Conservation (phyloP, 768 basidiomycete genomes). For the Mycena indigotica region DNA sequence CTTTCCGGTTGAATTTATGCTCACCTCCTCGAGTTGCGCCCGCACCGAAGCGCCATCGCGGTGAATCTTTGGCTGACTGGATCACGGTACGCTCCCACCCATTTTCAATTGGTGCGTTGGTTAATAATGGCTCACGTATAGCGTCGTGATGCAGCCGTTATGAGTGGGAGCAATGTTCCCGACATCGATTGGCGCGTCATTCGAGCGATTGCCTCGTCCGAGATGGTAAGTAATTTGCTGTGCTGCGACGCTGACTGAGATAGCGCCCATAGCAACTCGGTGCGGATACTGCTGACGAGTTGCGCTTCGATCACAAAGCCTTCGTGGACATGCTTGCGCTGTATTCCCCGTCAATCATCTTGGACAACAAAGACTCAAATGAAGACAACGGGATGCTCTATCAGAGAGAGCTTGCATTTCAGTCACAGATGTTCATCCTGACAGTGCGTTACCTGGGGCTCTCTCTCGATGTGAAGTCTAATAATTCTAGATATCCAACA, state of each 20-base stretch:
- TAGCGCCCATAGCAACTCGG: too few species aligned
- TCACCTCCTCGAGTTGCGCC: slow-evolving; percentile 14
- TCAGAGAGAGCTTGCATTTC: slow-evolving; percentile 10
- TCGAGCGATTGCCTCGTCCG: slow-evolving; percentile 16
- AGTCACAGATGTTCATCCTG: background rate
- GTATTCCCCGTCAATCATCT: slow-evolving; percentile 4
- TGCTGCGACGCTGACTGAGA: background rate
- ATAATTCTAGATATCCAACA: slow-evolving; percentile 10
- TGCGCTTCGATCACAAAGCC: slow-evolving; percentile 2
- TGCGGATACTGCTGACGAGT: too few species aligned
- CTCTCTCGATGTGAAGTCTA: background rate
- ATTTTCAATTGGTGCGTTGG: background rate
- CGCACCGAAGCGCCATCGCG: slow-evolving; percentile 13
- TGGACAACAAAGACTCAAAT: background rate
- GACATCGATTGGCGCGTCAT: slow-evolving; percentile 18
- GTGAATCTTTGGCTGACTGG: slow-evolving; percentile 15
- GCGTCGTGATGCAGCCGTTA: slow-evolving; percentile 10
- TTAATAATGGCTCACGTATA: background rate
- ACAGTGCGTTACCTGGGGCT: background rate
- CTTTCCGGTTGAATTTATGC: slow-evolving; percentile 2
- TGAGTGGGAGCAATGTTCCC: slow-evolving; percentile 14
- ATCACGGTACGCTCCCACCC: slow-evolving; percentile 3
- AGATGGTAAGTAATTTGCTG: slow-evolving; percentile 9
- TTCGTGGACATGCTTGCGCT: background rate
- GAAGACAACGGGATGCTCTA: background rate